Evolutionary conservation across 371 early-diverging fungal species (phyloP), one percentile per base, ranked within the genome.

Genomic region (Blastocladiella emersonii): DNA sequence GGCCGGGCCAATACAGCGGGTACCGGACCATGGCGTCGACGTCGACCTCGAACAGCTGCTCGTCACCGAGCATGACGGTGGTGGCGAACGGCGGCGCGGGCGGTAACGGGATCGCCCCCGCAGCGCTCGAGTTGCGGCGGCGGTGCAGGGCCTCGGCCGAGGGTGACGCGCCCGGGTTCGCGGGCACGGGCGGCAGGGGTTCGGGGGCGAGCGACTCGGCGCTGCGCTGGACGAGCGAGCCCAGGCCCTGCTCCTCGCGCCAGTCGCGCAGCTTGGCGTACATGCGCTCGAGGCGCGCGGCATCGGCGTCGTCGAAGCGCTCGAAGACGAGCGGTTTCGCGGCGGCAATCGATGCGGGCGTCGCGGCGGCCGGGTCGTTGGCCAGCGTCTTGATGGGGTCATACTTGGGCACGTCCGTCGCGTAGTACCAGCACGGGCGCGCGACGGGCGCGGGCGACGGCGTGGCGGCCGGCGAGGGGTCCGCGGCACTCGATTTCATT

Each of bases 11-110:
- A 64, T 88, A 91, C 23, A 91, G 78, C 76, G 73, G 64, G 44
- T 59, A 59, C 13, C 37, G 35, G 0, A 59, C 27, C 59, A 59
- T 59, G 30, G 19, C 7, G 23, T 59, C 30, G 25, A 90, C 82
- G 68, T 88, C 81, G 32, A 86, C 89, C 67, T 90, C 87, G 71
- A 82, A 88, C 57, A 91, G 74, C 66, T 90, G 89, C 64, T 91
- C 89, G 63, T 80, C 82, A n/a, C 79, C 81, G 30, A 51, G 27
- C 48, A 48, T 21, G 15, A 83, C 75, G n/a, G 36, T 4, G 25
- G 59, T 34, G 35, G 25, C 8, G 32, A 59, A 59, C 7, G 59
- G 59, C 37, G 59, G 59, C 19, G 25, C 30, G 56, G 23, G 56
- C 2, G 13, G 56, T 8, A 41, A 21, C 41, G 41, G 13, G 13